phyloP scores from a whole-genome alignment of 176 grass and related monocot genomes.

The Calamus simplicifolius region DNA sequence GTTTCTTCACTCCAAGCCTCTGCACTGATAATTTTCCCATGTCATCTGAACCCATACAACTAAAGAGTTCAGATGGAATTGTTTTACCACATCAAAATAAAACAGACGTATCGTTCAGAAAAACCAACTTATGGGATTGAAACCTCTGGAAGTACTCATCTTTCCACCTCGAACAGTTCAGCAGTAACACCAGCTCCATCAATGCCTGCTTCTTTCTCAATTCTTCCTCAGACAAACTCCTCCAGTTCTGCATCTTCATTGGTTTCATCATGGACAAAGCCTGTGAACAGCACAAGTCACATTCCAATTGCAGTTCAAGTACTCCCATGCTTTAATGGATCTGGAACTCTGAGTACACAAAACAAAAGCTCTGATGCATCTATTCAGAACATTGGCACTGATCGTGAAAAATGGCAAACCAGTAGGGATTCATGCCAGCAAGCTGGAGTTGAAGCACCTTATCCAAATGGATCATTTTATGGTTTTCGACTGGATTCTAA shows the following conservation, averaged over 20 bases:
- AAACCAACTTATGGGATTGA: slow-evolving; percentile 8
- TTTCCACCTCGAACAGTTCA: slow-evolving; percentile 9
- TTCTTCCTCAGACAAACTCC: neutral
- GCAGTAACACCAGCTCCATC: slow-evolving; percentile 6
- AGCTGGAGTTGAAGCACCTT: neutral
- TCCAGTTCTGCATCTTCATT: neutral
- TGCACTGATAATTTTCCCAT: slow-evolving; percentile 5
- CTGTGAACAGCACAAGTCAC: neutral
- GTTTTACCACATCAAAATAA: slow-evolving; percentile 18
- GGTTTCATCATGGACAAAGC: slow-evolving; percentile 4
- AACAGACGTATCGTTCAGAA: slow-evolving; percentile 17
- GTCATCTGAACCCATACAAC: slow-evolving; percentile 24
- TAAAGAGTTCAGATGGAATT: neutral
- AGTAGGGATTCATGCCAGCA: neutral
- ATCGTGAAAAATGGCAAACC: slow-evolving; percentile 9
- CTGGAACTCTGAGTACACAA: slow-evolving; percentile 9
- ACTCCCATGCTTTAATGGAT: slow-evolving; percentile 16
- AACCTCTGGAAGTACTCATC: slow-evolving; percentile 10
- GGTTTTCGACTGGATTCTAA: slow-evolving; percentile 25
- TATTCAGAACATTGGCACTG: neutral
- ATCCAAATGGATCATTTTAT: slow-evolving; percentile 15
- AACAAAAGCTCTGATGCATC: neutral
- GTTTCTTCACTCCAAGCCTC: slow-evolving; percentile 26
- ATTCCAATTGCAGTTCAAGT: slow-evolving; percentile 6
- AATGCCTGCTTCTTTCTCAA: slow-evolving; percentile 16